A percentile compares a stretch with the other conserved stretches of the same genome.
These are phyloP conservation scores for Antrodiella citrinella DNA, from an alignment of 768 basidiomycete genomes.

Conservation along the genomic window DNA sequence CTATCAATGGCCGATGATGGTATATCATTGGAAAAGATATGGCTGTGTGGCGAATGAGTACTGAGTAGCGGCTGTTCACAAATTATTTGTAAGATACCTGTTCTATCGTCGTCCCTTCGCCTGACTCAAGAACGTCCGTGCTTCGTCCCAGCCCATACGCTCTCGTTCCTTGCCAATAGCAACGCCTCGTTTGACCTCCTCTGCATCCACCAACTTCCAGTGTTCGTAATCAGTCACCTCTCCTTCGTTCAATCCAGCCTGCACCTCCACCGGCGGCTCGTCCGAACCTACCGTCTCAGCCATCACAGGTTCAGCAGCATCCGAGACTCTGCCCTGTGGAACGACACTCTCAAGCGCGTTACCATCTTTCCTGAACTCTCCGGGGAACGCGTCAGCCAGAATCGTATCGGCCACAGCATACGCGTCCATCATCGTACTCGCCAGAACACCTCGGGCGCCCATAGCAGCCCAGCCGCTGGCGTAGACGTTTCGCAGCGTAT, in stretches of 20 bases:
- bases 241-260: slow-evolving; percentile 30
- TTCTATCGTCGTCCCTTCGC: background rate
- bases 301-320: slow-evolving; percentile 4
- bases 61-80: background rate
- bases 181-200: slow-evolving; percentile 58
- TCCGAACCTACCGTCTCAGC: slow-evolving; percentile 20
- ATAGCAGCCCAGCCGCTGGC: slow-evolving; percentile 91
- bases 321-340: slow-evolving; percentile 10
- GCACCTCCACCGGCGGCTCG: slow-evolving; percentile 39
- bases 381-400: slow-evolving; percentile 43
- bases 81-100: background rate
- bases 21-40: background rate
- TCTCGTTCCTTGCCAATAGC: slow-evolving; percentile 63
- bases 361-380: slow-evolving; percentile 3
- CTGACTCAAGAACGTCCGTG: slow-evolving; percentile 22
- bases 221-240: slow-evolving; percentile 55
- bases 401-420: slow-evolving; percentile 72
- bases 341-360: slow-evolving; percentile 6
- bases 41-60: background rate
- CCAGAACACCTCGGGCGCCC: slow-evolving; percentile 88
- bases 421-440: slow-evolving; percentile 89
- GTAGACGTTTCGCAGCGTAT: slow-evolving; percentile 56
- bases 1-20: no score
- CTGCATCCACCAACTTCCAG: slow-evolving; percentile 69
- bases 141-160: slow-evolving; percentile 66